Percentiles rank a stretch among this genome's conserved stretches.
Evolutionary conservation across 306 rosid species (phyloP).

Genomic region (Trifolium dubium): DNA sequence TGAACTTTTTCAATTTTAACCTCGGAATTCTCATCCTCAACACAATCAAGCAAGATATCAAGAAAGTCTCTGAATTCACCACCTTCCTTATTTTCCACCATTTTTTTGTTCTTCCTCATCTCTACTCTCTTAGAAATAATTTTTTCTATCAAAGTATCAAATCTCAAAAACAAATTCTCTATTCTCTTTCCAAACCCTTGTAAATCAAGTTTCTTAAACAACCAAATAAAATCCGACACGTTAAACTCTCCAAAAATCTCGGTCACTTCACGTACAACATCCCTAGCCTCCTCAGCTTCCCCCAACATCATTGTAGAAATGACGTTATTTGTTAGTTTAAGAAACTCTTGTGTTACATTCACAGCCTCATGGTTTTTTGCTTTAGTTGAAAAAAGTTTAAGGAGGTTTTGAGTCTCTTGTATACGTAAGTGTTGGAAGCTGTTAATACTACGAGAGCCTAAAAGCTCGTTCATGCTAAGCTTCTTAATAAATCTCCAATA

Average conservation of each 20-base stretch:
- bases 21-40: slow-evolving; percentile 43
- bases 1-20: slow-evolving; percentile 45
- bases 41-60: slow-evolving; percentile 46
- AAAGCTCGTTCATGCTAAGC: slow-evolving; percentile 34
- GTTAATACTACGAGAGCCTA: slow-evolving; percentile 25
- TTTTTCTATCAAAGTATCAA: slow-evolving; percentile 41
- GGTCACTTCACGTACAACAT: slow-evolving; percentile 39
- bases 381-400: slow-evolving; percentile 11
- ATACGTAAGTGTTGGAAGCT: slow-evolving; percentile 21
- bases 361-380: slow-evolving; percentile 19
- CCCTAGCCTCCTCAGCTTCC: slow-evolving; percentile 34
- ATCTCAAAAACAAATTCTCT: slow-evolving; percentile 36
- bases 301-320: slow-evolving; percentile 53
- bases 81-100: not conserved
- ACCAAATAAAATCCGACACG: slow-evolving; percentile 43
- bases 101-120: slow-evolving; percentile 30
- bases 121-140: slow-evolving; percentile 46
- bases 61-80: slow-evolving; percentile 35
- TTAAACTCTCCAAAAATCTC: slow-evolving; percentile 49
- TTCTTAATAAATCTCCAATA: slow-evolving; percentile 27
- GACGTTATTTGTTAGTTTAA: slow-evolving; percentile 38
- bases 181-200: slow-evolving; percentile 45
- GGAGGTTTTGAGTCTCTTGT: slow-evolving; percentile 21
- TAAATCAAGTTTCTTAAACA: slow-evolving; percentile 41
- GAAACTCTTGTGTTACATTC: slow-evolving; percentile 40